Evolutionary conservation across 208 protist genomes (phyloP).

Genomic region (Angomonas deanei): DNA sequence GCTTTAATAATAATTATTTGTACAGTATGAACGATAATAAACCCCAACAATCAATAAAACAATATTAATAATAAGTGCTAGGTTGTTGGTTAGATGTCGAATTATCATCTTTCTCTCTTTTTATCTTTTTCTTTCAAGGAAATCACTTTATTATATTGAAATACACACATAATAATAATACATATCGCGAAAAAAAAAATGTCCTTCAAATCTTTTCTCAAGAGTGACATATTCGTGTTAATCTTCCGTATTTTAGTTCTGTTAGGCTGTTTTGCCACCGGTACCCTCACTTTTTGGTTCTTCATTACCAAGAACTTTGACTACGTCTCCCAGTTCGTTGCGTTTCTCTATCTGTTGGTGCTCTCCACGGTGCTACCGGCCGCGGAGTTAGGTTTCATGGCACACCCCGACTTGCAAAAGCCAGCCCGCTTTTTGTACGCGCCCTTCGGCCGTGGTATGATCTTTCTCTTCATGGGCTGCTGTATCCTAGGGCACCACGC

Average conservation of each 20-base stretch:
- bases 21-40: too few relatives aligned
- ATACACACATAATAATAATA: background rate
- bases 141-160: too few relatives aligned
- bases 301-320: conserved; percentile 28
- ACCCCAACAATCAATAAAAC: too few relatives aligned
- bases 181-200: background rate
- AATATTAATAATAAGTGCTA: too few relatives aligned
- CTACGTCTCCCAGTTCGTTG: conserved; percentile 25
- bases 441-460: conserved; percentile 47
- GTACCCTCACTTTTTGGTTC: conserved; percentile 44
- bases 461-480: conserved; percentile 76
- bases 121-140: too few relatives aligned
- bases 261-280: conserved; percentile 42
- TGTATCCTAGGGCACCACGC: conserved; percentile 40
- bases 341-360: conserved; percentile 38
- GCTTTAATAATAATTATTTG: too few relatives aligned
- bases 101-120: too few relatives aligned
- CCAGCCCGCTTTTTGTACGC: conserved; percentile 50
- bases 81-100: too few relatives aligned
- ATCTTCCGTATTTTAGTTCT: conserved; percentile 38
- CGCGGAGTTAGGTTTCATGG: conserved; percentile 54
- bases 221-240: conserved; percentile 10
- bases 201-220: background rate
- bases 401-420: conserved; percentile 27
- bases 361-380: conserved; percentile 52